Evolutionary conservation across 2,329 filamentous ascomycete species (phyloP).

Genomic region (Penicillium hesseltinei): DNA sequence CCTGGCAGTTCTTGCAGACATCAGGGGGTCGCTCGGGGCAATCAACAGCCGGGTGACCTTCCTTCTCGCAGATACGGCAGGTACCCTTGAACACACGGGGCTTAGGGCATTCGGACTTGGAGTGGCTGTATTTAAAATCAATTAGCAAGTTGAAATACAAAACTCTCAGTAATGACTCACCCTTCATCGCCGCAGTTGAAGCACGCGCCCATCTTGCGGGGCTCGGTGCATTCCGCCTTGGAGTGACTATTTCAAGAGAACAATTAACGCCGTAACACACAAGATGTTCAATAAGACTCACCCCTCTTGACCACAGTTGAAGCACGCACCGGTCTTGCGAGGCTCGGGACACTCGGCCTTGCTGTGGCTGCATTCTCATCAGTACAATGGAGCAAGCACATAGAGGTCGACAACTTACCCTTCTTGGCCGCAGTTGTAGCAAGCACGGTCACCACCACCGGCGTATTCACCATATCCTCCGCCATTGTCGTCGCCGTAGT

Average conservation of each 20-base stretch:
- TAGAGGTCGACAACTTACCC: slow-evolving; percentile 8
- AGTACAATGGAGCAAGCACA: neutral
- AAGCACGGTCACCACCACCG: neutral
- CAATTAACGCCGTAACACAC: too few species aligned
- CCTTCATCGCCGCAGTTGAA: slow-evolving; percentile 17
- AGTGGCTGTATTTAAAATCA: slow-evolving; percentile 8
- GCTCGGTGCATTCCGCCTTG: slow-evolving; percentile 43
- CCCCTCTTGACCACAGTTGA: too few species aligned
- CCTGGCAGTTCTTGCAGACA: slow-evolving; percentile 48
- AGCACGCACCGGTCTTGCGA: neutral
- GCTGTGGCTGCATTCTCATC: slow-evolving; percentile 33
- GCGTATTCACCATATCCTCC: neutral
- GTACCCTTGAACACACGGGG: slow-evolving; percentile 48
- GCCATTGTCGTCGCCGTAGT: neutral
- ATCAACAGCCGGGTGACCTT: slow-evolving; percentile 46
- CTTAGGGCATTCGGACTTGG: slow-evolving; percentile 42
- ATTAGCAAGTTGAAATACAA: neutral
- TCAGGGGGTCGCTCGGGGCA: slow-evolving; percentile 46
- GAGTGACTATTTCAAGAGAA: too few species aligned
- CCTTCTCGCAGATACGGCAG: slow-evolving; percentile 47
- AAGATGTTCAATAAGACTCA: too few species aligned
- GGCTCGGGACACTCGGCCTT: slow-evolving; percentile 48
- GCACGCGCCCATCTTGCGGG: slow-evolving; percentile 24
- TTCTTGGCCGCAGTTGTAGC: slow-evolving; percentile 13
- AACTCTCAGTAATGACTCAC: slow-evolving; percentile 1